These are phyloP conservation scores for Neckera pumila DNA, from an alignment of 225 moss, liverwort and hornwort genomes.

Conservation along the genomic window DNA sequence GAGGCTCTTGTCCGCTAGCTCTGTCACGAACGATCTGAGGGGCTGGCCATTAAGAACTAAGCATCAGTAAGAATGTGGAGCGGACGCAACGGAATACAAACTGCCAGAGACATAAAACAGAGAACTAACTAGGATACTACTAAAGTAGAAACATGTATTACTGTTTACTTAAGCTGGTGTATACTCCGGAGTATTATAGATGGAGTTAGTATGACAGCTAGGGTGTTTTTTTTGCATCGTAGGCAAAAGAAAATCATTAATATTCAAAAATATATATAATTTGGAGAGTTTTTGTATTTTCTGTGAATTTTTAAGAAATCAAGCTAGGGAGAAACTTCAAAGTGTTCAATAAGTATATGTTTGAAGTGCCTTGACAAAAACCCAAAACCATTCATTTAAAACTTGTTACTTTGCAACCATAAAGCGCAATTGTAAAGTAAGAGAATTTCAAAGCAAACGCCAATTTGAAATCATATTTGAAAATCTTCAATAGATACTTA, in stretches of 20 bases:
- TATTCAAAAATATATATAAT: not conserved
- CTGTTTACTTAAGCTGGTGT: not conserved
- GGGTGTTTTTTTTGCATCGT: not conserved
- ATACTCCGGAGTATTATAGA: too few relatives aligned
- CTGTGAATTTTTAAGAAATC: not conserved
- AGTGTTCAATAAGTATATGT: not conserved
- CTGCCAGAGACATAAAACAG: not conserved
- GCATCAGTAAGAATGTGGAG: not conserved
- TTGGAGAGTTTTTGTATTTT: not conserved
- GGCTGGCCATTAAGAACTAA: not conserved
- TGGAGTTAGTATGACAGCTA: not conserved
- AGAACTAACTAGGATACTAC: not conserved
- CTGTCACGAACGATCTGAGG: not conserved
- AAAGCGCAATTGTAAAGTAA: not conserved
- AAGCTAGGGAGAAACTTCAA: not conserved
- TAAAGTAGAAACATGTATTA: not conserved
- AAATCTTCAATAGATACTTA: not conserved
- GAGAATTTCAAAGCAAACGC: not conserved
- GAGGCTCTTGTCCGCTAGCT: not conserved
- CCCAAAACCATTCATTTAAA: not conserved
- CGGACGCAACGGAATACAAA: not conserved
- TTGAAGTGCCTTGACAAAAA: accelerated
- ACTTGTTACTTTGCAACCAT: not conserved
- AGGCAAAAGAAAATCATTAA: not conserved
- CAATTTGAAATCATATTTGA: not conserved